These are phyloP conservation scores for Forsythia suspensa DNA, from an alignment of 257 asterid genomes.

Conservation along the genomic window DNA sequence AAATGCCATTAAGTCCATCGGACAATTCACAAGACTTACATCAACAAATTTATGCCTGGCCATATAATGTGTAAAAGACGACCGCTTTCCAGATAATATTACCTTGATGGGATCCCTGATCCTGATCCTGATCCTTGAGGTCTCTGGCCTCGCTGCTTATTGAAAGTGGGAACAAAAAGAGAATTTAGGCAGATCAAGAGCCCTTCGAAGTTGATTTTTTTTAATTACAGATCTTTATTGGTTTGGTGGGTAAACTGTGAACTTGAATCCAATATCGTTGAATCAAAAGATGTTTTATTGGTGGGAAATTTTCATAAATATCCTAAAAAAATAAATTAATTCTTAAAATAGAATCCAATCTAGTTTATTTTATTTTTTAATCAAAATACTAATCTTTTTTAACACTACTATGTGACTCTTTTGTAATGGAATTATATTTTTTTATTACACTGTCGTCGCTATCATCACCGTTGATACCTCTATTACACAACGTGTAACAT, in stretches of 20 bases:
- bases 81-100: neutral
- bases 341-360: no score
- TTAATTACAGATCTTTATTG: slow-evolving; percentile 9
- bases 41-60: neutral
- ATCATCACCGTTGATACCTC: no score
- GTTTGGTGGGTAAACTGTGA: slow-evolving; percentile 18
- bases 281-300: neutral
- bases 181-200: slow-evolving; percentile 16
- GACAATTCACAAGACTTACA: neutral
- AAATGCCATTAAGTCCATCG: no score
- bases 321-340: no score
- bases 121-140: no score
- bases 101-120: slow-evolving; percentile 4
- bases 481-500: no score
- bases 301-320: no score
- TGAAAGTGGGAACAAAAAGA: neutral
- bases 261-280: slow-evolving; percentile 18
- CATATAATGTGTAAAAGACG: neutral
- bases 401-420: no score
- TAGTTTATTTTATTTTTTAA: no score
- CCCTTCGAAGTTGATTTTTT: neutral
- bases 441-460: no score
- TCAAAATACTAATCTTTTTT: no score
- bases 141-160: neutral
- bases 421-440: no score